Evolutionary conservation across 805 yeast genomes (phyloP).

Genomic region (Suhomyces sp.): DNA sequence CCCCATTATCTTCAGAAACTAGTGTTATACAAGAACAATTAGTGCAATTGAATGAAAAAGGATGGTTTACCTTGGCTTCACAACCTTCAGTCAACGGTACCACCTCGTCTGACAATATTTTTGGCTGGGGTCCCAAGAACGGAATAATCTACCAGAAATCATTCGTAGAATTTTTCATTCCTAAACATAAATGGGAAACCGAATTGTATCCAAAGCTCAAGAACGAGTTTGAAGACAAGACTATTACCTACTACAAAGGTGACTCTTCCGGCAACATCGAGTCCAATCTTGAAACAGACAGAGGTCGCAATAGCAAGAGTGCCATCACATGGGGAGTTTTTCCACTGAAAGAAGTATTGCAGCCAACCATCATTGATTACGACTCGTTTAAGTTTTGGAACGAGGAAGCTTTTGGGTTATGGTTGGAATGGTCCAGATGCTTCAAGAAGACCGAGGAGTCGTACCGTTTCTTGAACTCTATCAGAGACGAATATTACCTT

Average conservation of each 20-base stretch:
- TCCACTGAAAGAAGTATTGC: constrained; percentile 84
- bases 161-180: constrained; percentile 79
- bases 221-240: constrained; percentile 31
- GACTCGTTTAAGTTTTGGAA: constrained; percentile 95
- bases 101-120: constrained; percentile 74
- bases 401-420: constrained; percentile 88
- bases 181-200: constrained; percentile 64
- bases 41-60: constrained; percentile 68
- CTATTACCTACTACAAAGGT: constrained; percentile 73
- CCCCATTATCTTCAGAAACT: constrained; percentile 84
- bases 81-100: constrained; percentile 92
- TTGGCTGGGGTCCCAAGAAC: constrained; percentile 96
- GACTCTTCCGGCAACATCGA: constrained; percentile 56
- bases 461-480: constrained; percentile 56
- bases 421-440: constrained; percentile 88
- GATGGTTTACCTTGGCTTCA: constrained; percentile 85
- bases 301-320: constrained; percentile 44
- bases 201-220: constrained; percentile 52
- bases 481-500: constrained; percentile 64
- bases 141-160: constrained; percentile 92
- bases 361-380: constrained; percentile 87
- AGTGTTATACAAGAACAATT: constrained; percentile 90
- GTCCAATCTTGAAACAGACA: constrained; percentile 53
- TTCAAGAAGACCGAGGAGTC: constrained; percentile 59
- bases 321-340: constrained; percentile 99